Base-by-base conservation (phyloP, 257 asterid genomes). In the Lycium barbarum region DNA sequence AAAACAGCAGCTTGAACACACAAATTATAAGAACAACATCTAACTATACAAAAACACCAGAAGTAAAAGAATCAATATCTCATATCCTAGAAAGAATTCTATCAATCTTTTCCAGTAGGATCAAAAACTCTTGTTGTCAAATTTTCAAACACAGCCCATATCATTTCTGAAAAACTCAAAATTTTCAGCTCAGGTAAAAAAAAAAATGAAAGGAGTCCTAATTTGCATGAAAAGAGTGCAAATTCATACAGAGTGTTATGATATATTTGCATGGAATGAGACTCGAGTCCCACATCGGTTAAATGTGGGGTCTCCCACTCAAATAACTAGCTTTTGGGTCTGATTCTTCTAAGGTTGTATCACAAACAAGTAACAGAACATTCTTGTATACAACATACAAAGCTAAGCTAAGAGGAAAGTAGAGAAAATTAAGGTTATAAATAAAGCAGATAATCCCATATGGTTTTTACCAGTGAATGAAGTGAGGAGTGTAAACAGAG, bases 171-270 rank as follows among this genome's bases (percentile, higher is more conserved):
- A 45, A 49, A 49, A 2, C 20, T 49, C 58, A 76, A 76, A 22
- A 6, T 74, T 51, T 38, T 53, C 63, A 76, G 20, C 82, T 51
- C 63, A 71, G 2, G 7, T 12, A 47, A 47, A 73, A 47, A 73
- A 7, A 9, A 62, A 62, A 62, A 20, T 7, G 14, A 9, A 17
- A n/a, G 4, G 13, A n/a, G 33, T 45, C 58, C 45, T 73, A 73
- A 73, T 73, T 47, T 73, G 81, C 20, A 73, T 49, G 59, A 49
- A 49, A 74, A 49, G 43, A 51, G 49, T 74, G 81, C 81, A 74
- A 74, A 49, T 49, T 74, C 43, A 74, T 20, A 43, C 47, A 74
- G 7, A 49, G n/a, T n/a, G n/a, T n/a, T n/a, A n/a, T n/a, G n/a
- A n/a, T n/a, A n/a, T n/a, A n/a, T n/a, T n/a, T n/a, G n/a, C n/a